These are phyloP conservation scores for Massarina eburnea DNA, from an alignment of 2,329 filamentous ascomycete genomes.

Conservation along the genomic window DNA sequence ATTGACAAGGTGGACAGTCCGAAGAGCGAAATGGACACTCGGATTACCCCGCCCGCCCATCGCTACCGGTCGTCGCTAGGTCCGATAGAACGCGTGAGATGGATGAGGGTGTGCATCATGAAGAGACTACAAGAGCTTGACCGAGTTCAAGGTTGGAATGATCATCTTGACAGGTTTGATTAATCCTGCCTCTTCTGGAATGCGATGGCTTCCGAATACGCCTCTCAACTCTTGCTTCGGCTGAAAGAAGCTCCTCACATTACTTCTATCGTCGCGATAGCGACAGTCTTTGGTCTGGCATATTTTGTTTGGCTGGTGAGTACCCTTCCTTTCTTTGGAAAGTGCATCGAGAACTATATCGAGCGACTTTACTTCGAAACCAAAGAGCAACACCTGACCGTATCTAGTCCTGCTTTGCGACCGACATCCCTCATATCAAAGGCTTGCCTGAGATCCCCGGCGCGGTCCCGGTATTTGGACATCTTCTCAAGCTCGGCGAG, in stretches of 20 bases:
- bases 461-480: conserved; percentile 53
- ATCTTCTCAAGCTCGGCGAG: conserved; percentile 55
- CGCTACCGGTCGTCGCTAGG: background rate
- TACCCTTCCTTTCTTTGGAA: background rate
- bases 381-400: background rate
- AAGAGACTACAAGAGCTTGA: background rate
- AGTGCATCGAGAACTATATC: background rate
- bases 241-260: background rate
- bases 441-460: conserved; percentile 55
- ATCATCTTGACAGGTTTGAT: background rate
- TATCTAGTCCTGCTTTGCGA: conserved; percentile 23
- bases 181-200: background rate
- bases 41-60: background rate
- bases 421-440: conserved; percentile 54
- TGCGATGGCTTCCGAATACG: background rate
- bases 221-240: background rate
- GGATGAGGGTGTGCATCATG: background rate
- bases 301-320: background rate
- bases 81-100: background rate
- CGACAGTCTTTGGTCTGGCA: background rate
- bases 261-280: background rate
- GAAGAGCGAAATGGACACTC: background rate
- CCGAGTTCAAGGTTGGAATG: background rate
- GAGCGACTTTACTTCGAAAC: background rate
- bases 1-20: background rate